Percentiles rank a stretch among this genome's conserved stretches.
Evolutionary conservation across 805 yeast species (phyloP).

Genomic region (Hanseniaspora jakobsenii): DNA sequence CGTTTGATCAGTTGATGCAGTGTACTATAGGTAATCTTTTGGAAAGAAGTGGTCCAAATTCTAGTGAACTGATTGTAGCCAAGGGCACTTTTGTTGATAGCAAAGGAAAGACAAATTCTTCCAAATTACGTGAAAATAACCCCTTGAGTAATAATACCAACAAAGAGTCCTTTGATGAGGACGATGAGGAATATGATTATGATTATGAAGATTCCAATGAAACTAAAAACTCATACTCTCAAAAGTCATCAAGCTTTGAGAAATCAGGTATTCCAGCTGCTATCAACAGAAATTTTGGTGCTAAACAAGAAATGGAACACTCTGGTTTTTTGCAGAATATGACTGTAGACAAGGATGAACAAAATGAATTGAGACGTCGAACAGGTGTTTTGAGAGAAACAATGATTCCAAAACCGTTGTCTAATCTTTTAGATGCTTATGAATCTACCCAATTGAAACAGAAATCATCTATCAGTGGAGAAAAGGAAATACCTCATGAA

Average conservation of each 20-base stretch:
- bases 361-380: slow-evolving; percentile 37
- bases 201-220: too few relatives aligned
- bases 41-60: slow-evolving; percentile 52
- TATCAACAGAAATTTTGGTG: slow-evolving; percentile 34
- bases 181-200: neutral
- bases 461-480: too few relatives aligned
- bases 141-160: neutral
- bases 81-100: neutral
- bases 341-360: slow-evolving; percentile 33
- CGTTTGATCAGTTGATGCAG: slow-evolving; percentile 53
- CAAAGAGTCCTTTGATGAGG: slow-evolving; percentile 2
- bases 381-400: slow-evolving; percentile 41
- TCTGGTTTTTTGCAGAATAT: slow-evolving; percentile 31
- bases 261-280: slow-evolving; percentile 51
- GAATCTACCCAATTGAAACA: too few relatives aligned
- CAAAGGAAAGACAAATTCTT: neutral
- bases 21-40: slow-evolving; percentile 53
- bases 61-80: slow-evolving; percentile 41
- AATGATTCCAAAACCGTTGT: slow-evolving; percentile 43
- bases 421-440: slow-evolving; percentile 37
- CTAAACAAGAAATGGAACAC: slow-evolving; percentile 25
- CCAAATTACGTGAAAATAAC: too few relatives aligned
- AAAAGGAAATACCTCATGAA: too few relatives aligned
- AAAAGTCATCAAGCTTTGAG: neutral
- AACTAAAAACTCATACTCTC: too few relatives aligned